Conservation (phyloP, 257 asterid species). For the Nicotiana otophora region DNA sequence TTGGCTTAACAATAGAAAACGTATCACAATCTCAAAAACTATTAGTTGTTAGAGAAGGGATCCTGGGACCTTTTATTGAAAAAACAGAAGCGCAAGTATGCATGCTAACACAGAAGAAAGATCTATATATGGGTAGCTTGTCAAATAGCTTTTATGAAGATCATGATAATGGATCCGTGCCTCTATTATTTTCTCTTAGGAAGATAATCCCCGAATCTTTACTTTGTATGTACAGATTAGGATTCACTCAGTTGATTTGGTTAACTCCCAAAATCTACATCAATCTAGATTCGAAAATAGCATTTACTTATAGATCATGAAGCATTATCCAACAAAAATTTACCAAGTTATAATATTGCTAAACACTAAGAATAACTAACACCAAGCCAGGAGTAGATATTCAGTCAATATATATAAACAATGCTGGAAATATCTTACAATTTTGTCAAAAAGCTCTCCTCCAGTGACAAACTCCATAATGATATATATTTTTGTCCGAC, state of each 20-base stretch:
- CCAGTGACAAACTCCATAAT: slow-evolving; percentile 87
- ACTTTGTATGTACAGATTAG: background rate
- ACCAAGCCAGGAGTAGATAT: background rate
- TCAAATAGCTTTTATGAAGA: background rate
- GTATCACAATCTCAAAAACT: background rate
- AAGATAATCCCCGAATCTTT: background rate
- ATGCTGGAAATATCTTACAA: slow-evolving; percentile 41
- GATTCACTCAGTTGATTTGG: background rate
- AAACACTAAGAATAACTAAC: background rate
- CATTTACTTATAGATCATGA: background rate
- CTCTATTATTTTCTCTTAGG: background rate
- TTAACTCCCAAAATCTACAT: background rate
- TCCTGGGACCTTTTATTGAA: background rate
- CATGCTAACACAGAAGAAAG: background rate
- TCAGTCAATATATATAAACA: background rate
- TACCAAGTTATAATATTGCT: background rate
- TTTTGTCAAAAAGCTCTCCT: slow-evolving; percentile 82
- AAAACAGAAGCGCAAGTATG: background rate
- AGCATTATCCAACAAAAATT: background rate
- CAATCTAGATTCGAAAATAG: background rate
- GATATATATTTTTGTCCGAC: slow-evolving; percentile 63
- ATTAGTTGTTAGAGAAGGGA: background rate
- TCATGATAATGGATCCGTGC: background rate
- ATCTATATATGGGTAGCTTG: background rate
- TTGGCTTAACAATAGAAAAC: background rate